Evolutionary conservation across 148 eudicot genomes (phyloP).

Genomic region (Rhododendron ovatum): DNA sequence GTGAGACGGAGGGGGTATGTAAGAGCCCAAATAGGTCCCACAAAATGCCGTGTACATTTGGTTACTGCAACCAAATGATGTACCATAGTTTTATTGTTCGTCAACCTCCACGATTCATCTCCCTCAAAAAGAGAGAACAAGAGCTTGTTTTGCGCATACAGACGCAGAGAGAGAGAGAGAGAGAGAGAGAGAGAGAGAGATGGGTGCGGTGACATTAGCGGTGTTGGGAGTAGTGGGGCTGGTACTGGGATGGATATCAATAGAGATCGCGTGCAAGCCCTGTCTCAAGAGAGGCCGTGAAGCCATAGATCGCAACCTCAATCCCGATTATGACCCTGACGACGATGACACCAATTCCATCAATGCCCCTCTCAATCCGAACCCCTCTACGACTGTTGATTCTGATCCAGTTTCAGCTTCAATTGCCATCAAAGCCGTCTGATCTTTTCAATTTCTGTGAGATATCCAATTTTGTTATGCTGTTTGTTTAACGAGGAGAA

Average conservation of each 20-base stretch:
- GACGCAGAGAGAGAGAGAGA: conserved; percentile 9
- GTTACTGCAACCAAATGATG: too few species aligned
- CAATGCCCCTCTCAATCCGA: conserved; percentile 54
- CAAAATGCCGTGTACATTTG: too few species aligned
- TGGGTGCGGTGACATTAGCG: conserved; percentile 68
- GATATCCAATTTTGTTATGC: background rate
- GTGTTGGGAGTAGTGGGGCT: conserved; percentile 66
- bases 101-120: too few species aligned
- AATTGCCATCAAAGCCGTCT: conserved; percentile 20
- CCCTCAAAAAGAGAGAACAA: too few species aligned
- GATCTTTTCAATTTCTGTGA: conserved; percentile 11
- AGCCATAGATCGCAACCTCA: conserved; percentile 76
- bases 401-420: conserved; percentile 27
- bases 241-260: conserved; percentile 62
- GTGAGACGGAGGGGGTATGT: too few species aligned
- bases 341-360: conserved; percentile 30
- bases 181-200: conserved; percentile 28
- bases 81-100: too few species aligned
- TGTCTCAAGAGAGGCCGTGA: conserved; percentile 82
- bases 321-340: conserved; percentile 89
- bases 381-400: background rate
- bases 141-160: too few species aligned
- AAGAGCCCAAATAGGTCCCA: too few species aligned
- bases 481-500: background rate
- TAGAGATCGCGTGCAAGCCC: conserved; percentile 87